Percentiles rank a stretch among this genome's conserved stretches.
Evolutionary conservation across 2,329 filamentous ascomycete genomes (phyloP).

Genomic region (Berkeleyomyces rouxiae): DNA sequence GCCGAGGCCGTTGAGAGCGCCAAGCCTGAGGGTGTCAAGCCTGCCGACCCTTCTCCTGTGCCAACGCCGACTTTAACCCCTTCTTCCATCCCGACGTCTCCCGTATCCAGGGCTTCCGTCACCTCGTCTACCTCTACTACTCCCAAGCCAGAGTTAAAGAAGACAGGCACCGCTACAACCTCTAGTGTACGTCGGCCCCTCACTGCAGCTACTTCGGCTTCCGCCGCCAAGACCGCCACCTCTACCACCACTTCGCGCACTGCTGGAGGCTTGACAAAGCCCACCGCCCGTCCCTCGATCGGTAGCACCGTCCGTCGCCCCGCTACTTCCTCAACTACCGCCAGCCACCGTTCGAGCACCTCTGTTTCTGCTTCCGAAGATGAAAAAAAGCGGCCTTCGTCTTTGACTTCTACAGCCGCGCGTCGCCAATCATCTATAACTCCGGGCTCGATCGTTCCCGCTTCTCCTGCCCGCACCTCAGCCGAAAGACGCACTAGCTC

Average conservation of each 20-base stretch:
- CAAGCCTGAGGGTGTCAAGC: slow-evolving; percentile 27
- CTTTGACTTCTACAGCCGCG: slow-evolving; percentile 18
- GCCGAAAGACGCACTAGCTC: slow-evolving; percentile 20
- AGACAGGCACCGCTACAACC: slow-evolving; percentile 20
- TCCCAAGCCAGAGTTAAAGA: slow-evolving; percentile 22
- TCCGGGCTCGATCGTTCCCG: slow-evolving; percentile 18
- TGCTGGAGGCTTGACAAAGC: slow-evolving; percentile 29
- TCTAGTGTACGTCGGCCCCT: slow-evolving; percentile 20
- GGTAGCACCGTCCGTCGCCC: slow-evolving; percentile 22
- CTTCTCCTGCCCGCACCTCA: slow-evolving; percentile 21
- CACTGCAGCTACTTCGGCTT: slow-evolving; percentile 17
- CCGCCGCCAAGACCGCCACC: slow-evolving; percentile 19
- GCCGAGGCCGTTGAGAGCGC: slow-evolving; percentile 29
- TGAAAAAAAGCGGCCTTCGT: slow-evolving; percentile 25
- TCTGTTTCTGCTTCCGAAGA: slow-evolving; percentile 34
- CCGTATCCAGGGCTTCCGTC: slow-evolving; percentile 20
- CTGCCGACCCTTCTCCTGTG: slow-evolving; percentile 19
- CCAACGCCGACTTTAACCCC: slow-evolving; percentile 14
- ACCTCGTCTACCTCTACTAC: slow-evolving; percentile 12
- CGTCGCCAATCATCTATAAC: slow-evolving; percentile 22
- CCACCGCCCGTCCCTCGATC: slow-evolving; percentile 30
- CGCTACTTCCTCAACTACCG: slow-evolving; percentile 22
- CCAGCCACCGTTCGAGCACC: slow-evolving; percentile 30
- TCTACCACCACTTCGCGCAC: slow-evolving; percentile 22
- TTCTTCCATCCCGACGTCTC: slow-evolving; percentile 19